phyloP scores from a whole-genome alignment of 306 rosid species.

The Sphenostylis stenocarpa region DNA sequence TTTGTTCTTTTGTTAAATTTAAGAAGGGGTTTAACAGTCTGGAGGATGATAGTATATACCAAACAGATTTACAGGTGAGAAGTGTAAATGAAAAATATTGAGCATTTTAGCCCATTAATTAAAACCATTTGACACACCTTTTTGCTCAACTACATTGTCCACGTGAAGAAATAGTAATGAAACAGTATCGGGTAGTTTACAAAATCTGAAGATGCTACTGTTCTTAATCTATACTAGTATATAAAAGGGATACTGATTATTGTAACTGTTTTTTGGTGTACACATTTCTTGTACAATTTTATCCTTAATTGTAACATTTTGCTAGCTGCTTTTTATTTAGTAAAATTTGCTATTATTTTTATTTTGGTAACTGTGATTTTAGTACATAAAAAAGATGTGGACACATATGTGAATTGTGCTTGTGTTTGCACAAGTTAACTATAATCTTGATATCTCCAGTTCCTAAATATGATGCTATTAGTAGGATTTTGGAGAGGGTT shows the following conservation, averaged over 20 bases:
- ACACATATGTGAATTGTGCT: too few relatives aligned
- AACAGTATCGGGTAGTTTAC: neutral
- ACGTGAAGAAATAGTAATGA: neutral
- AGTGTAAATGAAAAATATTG: neutral
- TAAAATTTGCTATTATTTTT: neutral
- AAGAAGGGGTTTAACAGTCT: neutral
- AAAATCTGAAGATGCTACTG: neutral
- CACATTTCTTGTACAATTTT: too few relatives aligned
- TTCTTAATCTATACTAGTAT: neutral
- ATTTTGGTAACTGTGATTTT: too few relatives aligned
- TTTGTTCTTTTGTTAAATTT: neutral
- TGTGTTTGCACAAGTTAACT: neutral
- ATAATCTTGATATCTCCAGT: neutral
- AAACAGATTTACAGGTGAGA: constrained; percentile 11
- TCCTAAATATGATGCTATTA: neutral
- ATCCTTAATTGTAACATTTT: too few relatives aligned
- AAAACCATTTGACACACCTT: neutral
- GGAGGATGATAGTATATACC: constrained; percentile 2
- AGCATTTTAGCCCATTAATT: neutral
- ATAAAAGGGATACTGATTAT: too few relatives aligned
- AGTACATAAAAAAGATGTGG: too few relatives aligned
- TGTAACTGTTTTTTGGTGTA: too few relatives aligned
- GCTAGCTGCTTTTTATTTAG: too few relatives aligned
- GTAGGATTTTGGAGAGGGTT: neutral
- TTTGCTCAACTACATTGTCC: neutral